Evolutionary conservation across 768 basidiomycete species (phyloP).

Genomic region (Mycena leptocephala): DNA sequence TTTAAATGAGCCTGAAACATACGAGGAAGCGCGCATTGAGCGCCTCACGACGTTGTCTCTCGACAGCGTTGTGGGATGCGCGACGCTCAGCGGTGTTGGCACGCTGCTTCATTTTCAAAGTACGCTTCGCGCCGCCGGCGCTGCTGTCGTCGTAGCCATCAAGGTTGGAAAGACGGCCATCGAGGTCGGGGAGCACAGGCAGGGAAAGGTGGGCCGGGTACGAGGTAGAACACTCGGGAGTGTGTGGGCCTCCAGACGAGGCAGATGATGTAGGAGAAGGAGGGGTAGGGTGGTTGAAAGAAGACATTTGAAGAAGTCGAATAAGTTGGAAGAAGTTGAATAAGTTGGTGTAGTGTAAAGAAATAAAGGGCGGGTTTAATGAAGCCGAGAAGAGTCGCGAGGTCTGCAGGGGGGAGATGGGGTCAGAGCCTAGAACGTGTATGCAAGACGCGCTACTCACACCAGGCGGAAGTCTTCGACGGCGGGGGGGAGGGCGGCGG

Average conservation of each 20-base stretch:
- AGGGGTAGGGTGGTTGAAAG: conserved; percentile 31
- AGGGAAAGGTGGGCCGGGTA: conserved; percentile 33
- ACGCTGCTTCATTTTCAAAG: conserved; percentile 50
- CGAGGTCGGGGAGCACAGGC: conserved; percentile 36
- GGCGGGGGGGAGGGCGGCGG: conserved; percentile 28
- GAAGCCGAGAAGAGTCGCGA: conserved; percentile 40
- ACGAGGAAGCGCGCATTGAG: conserved; percentile 80
- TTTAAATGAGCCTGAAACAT: conserved; percentile 22
- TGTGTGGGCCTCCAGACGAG: conserved; percentile 34
- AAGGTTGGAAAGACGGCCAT: conserved; percentile 31
- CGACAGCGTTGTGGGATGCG: conserved; percentile 86
- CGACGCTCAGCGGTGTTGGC: conserved; percentile 87
- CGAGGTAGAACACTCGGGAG: conserved; percentile 23
- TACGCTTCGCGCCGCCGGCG: conserved; percentile 36
- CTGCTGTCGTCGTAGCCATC: conserved; percentile 31
- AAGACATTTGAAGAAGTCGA: conserved; percentile 31
- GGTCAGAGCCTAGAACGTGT: neutral
- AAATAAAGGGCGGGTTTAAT: conserved; percentile 37
- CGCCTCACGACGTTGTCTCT: conserved; percentile 81
- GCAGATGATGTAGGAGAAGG: conserved; percentile 41
- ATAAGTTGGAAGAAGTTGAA: conserved; percentile 14
- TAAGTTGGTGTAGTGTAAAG: conserved; percentile 31
- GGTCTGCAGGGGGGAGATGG: conserved; percentile 10
- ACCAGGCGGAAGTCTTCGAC: conserved; percentile 37
- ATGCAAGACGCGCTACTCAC: conserved; percentile 4